A percentile compares a stretch with the other conserved stretches of the same genome.
Evolutionary conservation across 306 rosid species (phyloP).

Genomic region (Acacia acuminata): DNA sequence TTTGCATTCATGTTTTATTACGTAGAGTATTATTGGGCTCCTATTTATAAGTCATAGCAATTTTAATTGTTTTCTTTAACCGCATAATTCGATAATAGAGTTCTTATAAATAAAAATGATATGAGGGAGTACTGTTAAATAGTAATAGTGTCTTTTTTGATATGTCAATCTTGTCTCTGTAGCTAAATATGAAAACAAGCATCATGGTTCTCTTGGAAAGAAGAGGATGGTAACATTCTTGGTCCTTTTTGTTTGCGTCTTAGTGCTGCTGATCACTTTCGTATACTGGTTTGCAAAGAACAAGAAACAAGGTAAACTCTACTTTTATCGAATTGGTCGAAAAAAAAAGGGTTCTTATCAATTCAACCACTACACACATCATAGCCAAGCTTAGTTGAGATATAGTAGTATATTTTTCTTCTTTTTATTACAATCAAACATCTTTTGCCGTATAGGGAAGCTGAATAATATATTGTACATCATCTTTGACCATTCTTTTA

Average conservation of each 20-base stretch:
- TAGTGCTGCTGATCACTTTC: slow-evolving; percentile 5
- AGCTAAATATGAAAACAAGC: slow-evolving; percentile 37
- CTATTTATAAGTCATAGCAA: too few relatives aligned
- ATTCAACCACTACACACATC: background rate
- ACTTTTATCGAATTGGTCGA: background rate
- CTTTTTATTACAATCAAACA: too few relatives aligned
- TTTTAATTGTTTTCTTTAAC: too few relatives aligned
- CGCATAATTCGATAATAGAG: too few relatives aligned
- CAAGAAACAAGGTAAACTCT: background rate
- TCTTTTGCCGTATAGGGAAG: too few relatives aligned
- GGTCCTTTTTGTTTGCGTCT: background rate
- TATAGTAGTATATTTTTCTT: too few relatives aligned
- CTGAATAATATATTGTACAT: too few relatives aligned
- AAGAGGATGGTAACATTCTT: slow-evolving; percentile 33
- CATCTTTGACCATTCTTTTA: background rate
- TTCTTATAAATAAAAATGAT: too few relatives aligned
- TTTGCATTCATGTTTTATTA: too few relatives aligned
- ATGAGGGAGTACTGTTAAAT: too few relatives aligned
- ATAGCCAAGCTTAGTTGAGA: background rate
- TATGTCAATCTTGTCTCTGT: background rate
- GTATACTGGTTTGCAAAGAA: slow-evolving; percentile 19
- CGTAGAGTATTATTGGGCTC: too few relatives aligned
- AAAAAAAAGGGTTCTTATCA: too few relatives aligned
- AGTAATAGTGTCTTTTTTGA: background rate
- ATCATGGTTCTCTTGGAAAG: slow-evolving; percentile 38